Conservation (phyloP, 1,284 basidiomycete species). For the Termitomyces sp. region DNA sequence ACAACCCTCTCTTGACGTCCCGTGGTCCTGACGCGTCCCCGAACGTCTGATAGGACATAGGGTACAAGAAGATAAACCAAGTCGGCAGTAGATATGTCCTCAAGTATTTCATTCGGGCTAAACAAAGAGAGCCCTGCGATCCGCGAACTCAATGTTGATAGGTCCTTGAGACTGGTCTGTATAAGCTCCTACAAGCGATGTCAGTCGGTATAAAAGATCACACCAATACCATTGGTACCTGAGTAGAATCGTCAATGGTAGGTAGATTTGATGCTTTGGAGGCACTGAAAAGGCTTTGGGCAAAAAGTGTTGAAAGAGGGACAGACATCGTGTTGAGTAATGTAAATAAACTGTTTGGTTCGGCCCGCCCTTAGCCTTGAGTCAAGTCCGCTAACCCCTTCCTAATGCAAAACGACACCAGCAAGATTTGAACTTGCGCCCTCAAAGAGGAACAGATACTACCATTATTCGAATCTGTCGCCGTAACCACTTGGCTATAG, state of each 20-base stretch:
- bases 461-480: constrained; percentile 34
- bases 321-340: constrained; percentile 19
- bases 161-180: constrained; percentile 47
- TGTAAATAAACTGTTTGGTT: too few relatives aligned
- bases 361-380: too few relatives aligned
- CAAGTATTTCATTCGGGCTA: constrained; percentile 79
- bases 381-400: too few relatives aligned
- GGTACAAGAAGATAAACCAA: constrained; percentile 78
- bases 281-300: constrained; percentile 23
- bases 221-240: constrained; percentile 20
- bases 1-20: constrained; percentile 57
- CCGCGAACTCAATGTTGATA: constrained; percentile 44
- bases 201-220: not conserved
- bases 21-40: constrained; percentile 57
- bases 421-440: too few relatives aligned
- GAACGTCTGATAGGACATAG: constrained; percentile 70
- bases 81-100: constrained; percentile 81
- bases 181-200: constrained; percentile 49
- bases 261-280: constrained; percentile 25
- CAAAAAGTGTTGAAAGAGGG: constrained; percentile 27
- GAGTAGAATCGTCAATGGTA: constrained; percentile 29
- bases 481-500: constrained; percentile 43
- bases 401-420: too few relatives aligned
- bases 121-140: constrained; percentile 68
- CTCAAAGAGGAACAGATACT: not conserved